Evolutionary conservation across 306 rosid genomes (phyloP).

Genomic region (Heteromeles arbutifolia): DNA sequence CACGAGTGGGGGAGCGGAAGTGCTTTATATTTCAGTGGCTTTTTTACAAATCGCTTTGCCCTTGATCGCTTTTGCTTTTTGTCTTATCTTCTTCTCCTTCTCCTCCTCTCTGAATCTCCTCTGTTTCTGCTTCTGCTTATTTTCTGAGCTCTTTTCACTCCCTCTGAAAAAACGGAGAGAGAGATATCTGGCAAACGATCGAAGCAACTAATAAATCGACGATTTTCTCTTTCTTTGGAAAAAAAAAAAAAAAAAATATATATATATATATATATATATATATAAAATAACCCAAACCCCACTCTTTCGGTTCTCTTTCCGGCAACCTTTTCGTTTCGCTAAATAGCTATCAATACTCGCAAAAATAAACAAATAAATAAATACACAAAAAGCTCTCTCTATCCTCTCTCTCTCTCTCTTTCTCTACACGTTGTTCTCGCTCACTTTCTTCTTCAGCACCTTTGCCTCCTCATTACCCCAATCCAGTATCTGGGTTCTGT

Average conservation of each 20-base stretch:
- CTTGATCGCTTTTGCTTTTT: constrained; percentile 11
- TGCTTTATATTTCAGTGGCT: constrained; percentile 19
- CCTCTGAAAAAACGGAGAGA: not conserved
- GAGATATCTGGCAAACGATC: constrained; percentile 4
- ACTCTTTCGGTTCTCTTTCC: constrained; percentile 23
- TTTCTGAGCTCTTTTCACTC: not conserved
- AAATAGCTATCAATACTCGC: not conserved
- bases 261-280: too few species aligned
- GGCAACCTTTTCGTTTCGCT: constrained; percentile 40
- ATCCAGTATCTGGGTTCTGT: not conserved
- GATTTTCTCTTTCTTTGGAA: constrained; percentile 6
- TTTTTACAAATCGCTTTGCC: not conserved
- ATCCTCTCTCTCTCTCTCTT: not conserved
- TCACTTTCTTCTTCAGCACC: not conserved
- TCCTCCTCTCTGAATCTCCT: not conserved
- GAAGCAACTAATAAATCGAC: not conserved
- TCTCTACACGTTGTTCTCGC: constrained; percentile 7
- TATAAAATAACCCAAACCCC: constrained; percentile 18
- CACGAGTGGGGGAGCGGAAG: constrained; percentile 13
- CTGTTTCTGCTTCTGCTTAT: not conserved
- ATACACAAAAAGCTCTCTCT: not conserved
- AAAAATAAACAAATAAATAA: not conserved
- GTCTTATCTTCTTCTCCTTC: not conserved
- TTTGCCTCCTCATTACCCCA: not conserved
- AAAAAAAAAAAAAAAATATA: not conserved